A percentile compares a stretch with the other conserved stretches of the same genome.
These are phyloP conservation scores for Mycena alexandri DNA, from an alignment of 768 basidiomycete genomes.

Conservation along the genomic window DNA sequence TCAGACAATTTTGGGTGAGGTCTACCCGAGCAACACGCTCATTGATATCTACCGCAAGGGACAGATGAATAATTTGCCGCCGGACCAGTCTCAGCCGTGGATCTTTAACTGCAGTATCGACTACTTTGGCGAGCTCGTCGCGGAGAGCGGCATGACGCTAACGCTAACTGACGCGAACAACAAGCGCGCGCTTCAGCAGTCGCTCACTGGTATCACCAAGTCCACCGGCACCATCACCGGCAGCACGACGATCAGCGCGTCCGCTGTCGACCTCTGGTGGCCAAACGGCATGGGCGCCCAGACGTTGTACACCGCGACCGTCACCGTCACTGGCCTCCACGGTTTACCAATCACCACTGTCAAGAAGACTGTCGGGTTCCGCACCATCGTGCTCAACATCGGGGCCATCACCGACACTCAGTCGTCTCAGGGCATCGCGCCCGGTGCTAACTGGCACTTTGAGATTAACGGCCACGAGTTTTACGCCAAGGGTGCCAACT, in stretches of 20 bases:
- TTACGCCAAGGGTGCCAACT: conserved; percentile 34
- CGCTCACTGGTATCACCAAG: conserved; percentile 8
- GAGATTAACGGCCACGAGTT: conserved; percentile 29
- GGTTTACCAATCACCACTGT: conserved; percentile 21
- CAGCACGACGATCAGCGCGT: conserved; percentile 21
- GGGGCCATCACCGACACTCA: conserved; percentile 9
- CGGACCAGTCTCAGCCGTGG: conserved; percentile 27
- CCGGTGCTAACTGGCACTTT: conserved; percentile 30
- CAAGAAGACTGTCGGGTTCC: conserved; percentile 18
- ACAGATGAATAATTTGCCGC: conserved; percentile 25
- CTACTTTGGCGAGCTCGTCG: conserved; percentile 16
- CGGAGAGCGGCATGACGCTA: conserved; percentile 15
- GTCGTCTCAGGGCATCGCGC: conserved; percentile 16
- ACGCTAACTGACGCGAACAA: conserved; percentile 18
- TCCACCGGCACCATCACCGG: conserved; percentile 20
- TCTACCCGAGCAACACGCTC: conserved; percentile 25
- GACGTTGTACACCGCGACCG: conserved; percentile 29
- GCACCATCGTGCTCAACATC: conserved; percentile 30
- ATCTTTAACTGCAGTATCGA: conserved; percentile 26
- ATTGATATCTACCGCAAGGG: conserved; percentile 31
- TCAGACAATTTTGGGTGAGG: conserved; percentile 20
- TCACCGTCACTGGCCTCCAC: conserved; percentile 5
- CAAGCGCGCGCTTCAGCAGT: conserved; percentile 15
- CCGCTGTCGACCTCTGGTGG: conserved; percentile 27
- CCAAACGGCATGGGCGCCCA: conserved; percentile 31